Conservation (phyloP, 208 protist genomes). For the Vickermania ingenoplastis region DNA sequence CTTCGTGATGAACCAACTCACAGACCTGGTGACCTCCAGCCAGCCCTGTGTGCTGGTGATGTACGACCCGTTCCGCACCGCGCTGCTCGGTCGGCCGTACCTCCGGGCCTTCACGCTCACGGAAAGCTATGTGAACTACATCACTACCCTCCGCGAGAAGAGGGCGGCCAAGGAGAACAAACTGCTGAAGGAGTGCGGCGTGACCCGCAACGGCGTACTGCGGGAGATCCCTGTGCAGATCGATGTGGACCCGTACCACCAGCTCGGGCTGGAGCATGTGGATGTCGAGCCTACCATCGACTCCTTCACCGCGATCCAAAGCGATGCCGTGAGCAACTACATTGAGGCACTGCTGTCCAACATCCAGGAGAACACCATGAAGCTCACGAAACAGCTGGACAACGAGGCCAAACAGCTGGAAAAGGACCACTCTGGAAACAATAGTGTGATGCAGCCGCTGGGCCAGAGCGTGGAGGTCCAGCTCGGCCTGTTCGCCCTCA, state of each 20-base stretch:
- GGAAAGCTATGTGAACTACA: conserved; percentile 35
- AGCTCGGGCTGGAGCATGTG: conserved; percentile 29
- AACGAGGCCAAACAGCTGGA: conserved; percentile 23
- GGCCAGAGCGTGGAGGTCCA: conserved; percentile 41
- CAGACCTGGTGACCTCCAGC: conserved; percentile 27
- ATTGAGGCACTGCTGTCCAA: conserved; percentile 32
- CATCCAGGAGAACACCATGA: conserved; percentile 29
- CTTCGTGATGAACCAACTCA: conserved; percentile 22
- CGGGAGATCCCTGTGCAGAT: conserved; percentile 55
- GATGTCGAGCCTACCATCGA: conserved; percentile 13
- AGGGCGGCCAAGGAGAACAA: conserved; percentile 9
- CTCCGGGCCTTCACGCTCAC: conserved; percentile 59
- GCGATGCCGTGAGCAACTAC: conserved; percentile 40
- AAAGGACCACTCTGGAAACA: conserved; percentile 20
- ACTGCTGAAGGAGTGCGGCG: conserved; percentile 22
- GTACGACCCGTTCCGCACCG: conserved; percentile 63
- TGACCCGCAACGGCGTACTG: conserved; percentile 38
- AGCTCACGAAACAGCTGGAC: conserved; percentile 23
- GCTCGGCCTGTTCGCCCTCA: conserved; percentile 38
- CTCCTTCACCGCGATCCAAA: conserved; percentile 27
- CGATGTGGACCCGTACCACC: conserved; percentile 51
- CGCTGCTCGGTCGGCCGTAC: conserved; percentile 40
- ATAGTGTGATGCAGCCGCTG: conserved; percentile 19
- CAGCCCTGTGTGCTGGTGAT: conserved; percentile 48
- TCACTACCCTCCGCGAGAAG: conserved; percentile 5